Conservation (phyloP, 331 rosid genomes). For the Rhamnella rubrinervis region DNA sequence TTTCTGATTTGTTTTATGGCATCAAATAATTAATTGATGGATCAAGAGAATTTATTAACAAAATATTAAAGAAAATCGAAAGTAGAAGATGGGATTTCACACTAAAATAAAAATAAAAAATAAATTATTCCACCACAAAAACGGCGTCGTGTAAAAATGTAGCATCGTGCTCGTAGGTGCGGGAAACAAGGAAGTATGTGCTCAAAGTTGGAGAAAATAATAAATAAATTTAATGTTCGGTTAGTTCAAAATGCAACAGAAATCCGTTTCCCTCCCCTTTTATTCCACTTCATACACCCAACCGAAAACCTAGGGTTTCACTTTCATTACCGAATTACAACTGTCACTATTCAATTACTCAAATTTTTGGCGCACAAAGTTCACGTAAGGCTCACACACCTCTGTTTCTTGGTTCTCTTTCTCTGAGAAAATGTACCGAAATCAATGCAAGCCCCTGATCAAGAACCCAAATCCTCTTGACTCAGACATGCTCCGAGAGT, state of each 20-base stretch:
- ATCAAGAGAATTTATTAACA: no score
- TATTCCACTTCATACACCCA: background rate
- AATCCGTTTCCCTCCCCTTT: slow-evolving; percentile 45
- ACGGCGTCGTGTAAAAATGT: no score
- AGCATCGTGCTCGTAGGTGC: no score
- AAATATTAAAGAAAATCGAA: no score
- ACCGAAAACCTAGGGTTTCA: slow-evolving; percentile 56
- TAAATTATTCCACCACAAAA: no score
- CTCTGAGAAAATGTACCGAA: slow-evolving; percentile 33
- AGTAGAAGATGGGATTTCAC: no score
- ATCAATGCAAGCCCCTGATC: slow-evolving; percentile 10
- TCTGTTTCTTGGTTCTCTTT: background rate
- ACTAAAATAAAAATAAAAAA: no score
- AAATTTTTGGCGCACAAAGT: background rate
- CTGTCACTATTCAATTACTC: background rate
- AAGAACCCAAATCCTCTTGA: slow-evolving; percentile 14
- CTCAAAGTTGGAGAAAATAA: no score
- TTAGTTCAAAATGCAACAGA: slow-evolving; percentile 30
- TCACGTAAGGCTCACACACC: background rate
- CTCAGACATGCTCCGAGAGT: slow-evolving; percentile 53
- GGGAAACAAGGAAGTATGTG: no score
- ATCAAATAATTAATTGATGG: no score
- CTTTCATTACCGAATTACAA: slow-evolving; percentile 6
- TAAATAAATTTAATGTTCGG: background rate
- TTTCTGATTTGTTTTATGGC: no score